phyloP scores from a whole-genome alignment of 768 basidiomycete genomes.

The Termitomyces sp. region DNA sequence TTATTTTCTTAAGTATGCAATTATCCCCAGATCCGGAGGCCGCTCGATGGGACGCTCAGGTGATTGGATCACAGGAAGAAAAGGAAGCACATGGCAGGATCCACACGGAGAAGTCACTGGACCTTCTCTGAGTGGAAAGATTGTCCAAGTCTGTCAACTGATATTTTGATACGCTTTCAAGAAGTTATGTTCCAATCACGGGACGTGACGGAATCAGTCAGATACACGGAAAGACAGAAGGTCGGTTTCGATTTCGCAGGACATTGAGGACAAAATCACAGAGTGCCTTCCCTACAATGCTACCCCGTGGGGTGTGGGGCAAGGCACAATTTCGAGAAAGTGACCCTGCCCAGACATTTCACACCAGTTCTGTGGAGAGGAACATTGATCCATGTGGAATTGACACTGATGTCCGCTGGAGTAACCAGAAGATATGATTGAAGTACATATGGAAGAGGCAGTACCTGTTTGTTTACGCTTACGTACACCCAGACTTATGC shows the following conservation, averaged over 20 bases:
- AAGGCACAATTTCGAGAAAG: not conserved
- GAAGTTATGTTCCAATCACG: not conserved
- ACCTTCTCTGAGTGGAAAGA: conserved; percentile 12
- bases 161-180: not conserved
- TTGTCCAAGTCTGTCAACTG: not conserved
- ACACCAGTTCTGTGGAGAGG: not conserved
- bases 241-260: not conserved
- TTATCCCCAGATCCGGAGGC: conserved; percentile 14
- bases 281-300: not conserved
- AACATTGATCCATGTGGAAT: not conserved
- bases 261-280: not conserved
- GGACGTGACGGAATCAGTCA: not conserved
- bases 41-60: not conserved
- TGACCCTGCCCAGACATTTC: not conserved
- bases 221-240: not conserved
- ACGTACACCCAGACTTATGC: too few relatives aligned
- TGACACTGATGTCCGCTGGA: not conserved
- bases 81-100: conserved; percentile 25
- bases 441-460: too few relatives aligned
- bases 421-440: too few relatives aligned
- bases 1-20: conserved; percentile 13
- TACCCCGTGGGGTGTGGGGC: conserved; percentile 1
- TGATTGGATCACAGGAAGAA: conserved; percentile 24
- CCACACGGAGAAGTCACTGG: conserved; percentile 19
- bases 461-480: too few relatives aligned